phyloP scores from a whole-genome alignment of 306 rosid genomes.

The Senna tora region DNA sequence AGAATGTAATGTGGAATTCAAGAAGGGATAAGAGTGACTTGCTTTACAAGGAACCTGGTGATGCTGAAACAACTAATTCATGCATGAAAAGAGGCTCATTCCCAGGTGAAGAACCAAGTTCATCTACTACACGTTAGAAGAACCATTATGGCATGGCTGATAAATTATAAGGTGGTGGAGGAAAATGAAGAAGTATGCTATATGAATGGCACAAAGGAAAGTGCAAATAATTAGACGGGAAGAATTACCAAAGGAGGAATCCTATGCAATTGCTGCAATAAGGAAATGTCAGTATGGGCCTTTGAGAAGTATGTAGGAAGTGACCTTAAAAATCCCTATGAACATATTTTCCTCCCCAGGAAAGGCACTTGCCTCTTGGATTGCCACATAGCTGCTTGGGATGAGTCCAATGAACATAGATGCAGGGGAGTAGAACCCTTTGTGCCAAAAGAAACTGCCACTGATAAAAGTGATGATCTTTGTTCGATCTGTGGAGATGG shows the following conservation, averaged over 20 bases:
- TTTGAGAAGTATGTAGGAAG: conserved; percentile 44
- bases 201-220: not conserved
- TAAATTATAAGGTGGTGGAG: not conserved
- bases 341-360: not conserved
- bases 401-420: not conserved
- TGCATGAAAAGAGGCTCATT: not conserved
- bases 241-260: conserved; percentile 40
- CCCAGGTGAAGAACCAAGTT: not conserved
- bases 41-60: not conserved
- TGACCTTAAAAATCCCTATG: conserved; percentile 32
- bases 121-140: not conserved
- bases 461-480: conserved; percentile 35
- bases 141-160: conserved; percentile 47
- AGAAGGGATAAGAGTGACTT: not conserved
- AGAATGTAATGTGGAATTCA: not conserved
- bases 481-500: conserved; percentile 48
- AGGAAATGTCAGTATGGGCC: conserved; percentile 24
- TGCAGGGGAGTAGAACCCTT: not conserved
- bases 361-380: not conserved
- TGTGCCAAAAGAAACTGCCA: not conserved
- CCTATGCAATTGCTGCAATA: conserved; percentile 41
- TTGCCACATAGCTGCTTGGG: conserved; percentile 30
- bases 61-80: not conserved
- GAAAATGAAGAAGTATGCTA: conserved; percentile 41
- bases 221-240: not conserved